Evolutionary conservation across 1,284 basidiomycete species (phyloP), one percentile per base, ranked within the genome.

Genomic region (Golubevia pallescens): DNA sequence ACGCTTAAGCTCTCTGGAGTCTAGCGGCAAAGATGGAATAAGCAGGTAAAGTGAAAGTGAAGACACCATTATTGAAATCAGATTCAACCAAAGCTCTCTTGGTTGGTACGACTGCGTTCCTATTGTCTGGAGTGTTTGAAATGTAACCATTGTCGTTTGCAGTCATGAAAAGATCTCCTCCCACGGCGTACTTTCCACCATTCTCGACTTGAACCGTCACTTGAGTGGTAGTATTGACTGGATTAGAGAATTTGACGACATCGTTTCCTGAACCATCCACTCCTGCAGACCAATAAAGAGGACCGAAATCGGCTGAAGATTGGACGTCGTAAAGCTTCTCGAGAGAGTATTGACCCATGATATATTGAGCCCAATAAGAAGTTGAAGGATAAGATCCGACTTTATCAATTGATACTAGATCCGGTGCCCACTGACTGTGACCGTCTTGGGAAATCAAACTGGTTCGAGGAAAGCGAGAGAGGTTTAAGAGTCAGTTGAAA

Each of bases 211-310:
- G 55, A n/a, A 57, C 32, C 10, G 32, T 24, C 23, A 57, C 32
- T 16, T 24, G 13, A 34, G 32, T 57, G 55, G 55, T 10, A 34
- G 32, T 14, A n/a, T 34, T n/a, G 55, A 34, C 55, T n/a, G 55
- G 32, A 57, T 57, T 24, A 19, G 23, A 10, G 14, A 57, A 24
- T n/a, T 57, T 57, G 8, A 57, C 14, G 55, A 57, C n/a, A n/a
- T 57, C 23, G 13, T 57, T 24, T 1, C 32, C 32, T 13, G 23
- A 24, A 34, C 13, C 55, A 23, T 20, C 21, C 13, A 34, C 23
- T 24, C 55, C 55, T 13, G 55, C 55, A 14, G 55, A 57, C 55
- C 55, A 57, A n/a, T 57, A 57, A 13, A 57, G 23, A 13, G 55
- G 5, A 13, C 55, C 5, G 55, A 34, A 24, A n/a, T 34, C 55